Evolutionary conservation across 2,329 filamentous ascomycete genomes (phyloP).

Genomic region (Zopfia rhizophila): DNA sequence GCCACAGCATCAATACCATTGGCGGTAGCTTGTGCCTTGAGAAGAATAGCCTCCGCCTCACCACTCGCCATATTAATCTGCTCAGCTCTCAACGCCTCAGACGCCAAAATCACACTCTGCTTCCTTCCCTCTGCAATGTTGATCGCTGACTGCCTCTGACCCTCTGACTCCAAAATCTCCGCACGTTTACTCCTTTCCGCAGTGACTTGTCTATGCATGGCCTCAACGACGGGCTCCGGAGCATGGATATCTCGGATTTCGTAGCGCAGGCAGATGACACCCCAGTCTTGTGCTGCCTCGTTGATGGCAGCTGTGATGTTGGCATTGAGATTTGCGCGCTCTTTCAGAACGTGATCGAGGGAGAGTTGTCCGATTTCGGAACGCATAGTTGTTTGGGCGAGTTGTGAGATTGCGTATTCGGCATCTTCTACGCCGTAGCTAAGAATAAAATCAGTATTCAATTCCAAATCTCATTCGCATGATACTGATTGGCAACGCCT

Average conservation of each 20-base stretch:
- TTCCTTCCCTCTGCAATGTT: slow-evolving; percentile 99
- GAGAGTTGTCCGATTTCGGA: slow-evolving; percentile 97
- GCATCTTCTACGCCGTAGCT: slow-evolving; percentile 99
- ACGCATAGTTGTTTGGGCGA: slow-evolving; percentile 98
- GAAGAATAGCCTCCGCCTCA: slow-evolving; percentile 91
- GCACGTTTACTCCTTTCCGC: slow-evolving; percentile 97
- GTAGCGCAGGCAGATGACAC: slow-evolving; percentile 93
- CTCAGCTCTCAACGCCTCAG: slow-evolving; percentile 88
- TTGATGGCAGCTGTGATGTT: slow-evolving; percentile 99
- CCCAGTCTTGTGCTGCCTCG: slow-evolving; percentile 96
- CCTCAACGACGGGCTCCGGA: slow-evolving; percentile 89
- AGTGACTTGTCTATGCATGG: slow-evolving; percentile 98
- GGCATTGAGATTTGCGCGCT: slow-evolving; percentile 93
- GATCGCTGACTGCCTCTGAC: slow-evolving; percentile 96
- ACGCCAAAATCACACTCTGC: slow-evolving; percentile 95
- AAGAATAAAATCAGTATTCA: not conserved
- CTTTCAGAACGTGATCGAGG: slow-evolving; percentile 96
- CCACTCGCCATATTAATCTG: slow-evolving; percentile 92
- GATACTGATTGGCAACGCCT: slow-evolving; percentile 12
- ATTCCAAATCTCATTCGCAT: not conserved
- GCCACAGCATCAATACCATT: slow-evolving; percentile 88
- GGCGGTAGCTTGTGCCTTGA: slow-evolving; percentile 88
- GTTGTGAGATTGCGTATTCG: slow-evolving; percentile 97
- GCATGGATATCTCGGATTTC: slow-evolving; percentile 99
- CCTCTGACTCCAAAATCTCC: slow-evolving; percentile 96